These are phyloP conservation scores for Stagonosporopsis chrysanthemi DNA, from an alignment of 2,329 filamentous ascomycete genomes.

Conservation along the genomic window DNA sequence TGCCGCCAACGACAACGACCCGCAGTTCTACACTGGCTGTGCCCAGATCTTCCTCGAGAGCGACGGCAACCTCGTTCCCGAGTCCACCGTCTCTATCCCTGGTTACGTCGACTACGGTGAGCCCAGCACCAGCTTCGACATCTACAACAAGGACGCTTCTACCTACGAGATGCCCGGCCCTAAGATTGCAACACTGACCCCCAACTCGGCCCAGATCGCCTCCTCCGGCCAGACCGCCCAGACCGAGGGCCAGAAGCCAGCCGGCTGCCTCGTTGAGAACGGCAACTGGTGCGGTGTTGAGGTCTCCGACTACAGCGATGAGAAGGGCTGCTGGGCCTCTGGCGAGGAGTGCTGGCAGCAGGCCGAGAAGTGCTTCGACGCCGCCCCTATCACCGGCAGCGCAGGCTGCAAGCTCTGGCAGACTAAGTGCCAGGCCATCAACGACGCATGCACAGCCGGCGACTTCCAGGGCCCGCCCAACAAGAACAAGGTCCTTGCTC, in stretches of 20 bases:
- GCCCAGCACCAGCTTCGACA: constrained; percentile 68
- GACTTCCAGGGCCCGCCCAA: constrained; percentile 56
- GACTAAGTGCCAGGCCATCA: constrained; percentile 63
- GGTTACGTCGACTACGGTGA: constrained; percentile 66
- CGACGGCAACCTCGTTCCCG: constrained; percentile 56
- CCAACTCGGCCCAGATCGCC: constrained; percentile 23
- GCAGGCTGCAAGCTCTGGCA: constrained; percentile 69
- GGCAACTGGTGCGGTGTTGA: constrained; percentile 76
- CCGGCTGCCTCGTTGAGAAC: constrained; percentile 68
- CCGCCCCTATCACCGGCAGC: constrained; percentile 65
- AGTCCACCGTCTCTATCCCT: constrained; percentile 69
- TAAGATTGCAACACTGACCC: constrained; percentile 58
- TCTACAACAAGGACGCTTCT: constrained; percentile 60
- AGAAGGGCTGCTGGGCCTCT: constrained; percentile 66
- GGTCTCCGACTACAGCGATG: constrained; percentile 63
- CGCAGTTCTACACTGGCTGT: constrained; percentile 78
- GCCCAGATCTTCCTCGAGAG: constrained; percentile 72
- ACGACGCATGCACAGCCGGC: constrained; percentile 51
- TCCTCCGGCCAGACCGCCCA: constrained; percentile 40
- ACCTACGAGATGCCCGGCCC: constrained; percentile 65
- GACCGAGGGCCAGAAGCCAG: constrained; percentile 61
- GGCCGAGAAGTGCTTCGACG: constrained; percentile 65
- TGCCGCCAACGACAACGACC: constrained; percentile 59
- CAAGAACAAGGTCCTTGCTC: constrained; percentile 51
- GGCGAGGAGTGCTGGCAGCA: constrained; percentile 62